Percentiles rank a stretch among this genome's conserved stretches.
These are phyloP conservation scores for Fusarium acutatum DNA, from an alignment of 2,329 filamentous ascomycete genomes.

Conservation along the genomic window DNA sequence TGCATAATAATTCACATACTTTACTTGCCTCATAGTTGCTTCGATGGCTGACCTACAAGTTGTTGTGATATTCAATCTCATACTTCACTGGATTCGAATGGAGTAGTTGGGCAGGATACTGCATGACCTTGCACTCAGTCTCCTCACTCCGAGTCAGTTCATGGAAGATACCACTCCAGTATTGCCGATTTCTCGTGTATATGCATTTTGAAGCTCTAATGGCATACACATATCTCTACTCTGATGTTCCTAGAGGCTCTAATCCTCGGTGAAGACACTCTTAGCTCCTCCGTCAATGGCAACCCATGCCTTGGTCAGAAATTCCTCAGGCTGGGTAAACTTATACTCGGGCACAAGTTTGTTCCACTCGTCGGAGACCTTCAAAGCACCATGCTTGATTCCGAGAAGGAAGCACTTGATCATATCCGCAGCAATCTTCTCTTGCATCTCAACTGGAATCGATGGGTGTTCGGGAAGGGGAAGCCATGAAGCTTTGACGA, in stretches of 20 bases:
- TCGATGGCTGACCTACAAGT: not conserved
- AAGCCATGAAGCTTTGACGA: conserved; percentile 40
- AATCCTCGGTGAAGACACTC: not conserved
- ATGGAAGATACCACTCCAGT: not conserved
- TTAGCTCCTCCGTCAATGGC: conserved; percentile 15
- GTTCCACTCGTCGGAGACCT: conserved; percentile 55
- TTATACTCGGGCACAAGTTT: conserved; percentile 52
- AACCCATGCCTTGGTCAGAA: conserved; percentile 46
- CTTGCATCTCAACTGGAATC: conserved; percentile 25
- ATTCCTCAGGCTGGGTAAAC: conserved; percentile 53
- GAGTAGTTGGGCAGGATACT: not conserved
- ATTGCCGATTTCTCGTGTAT: not conserved
- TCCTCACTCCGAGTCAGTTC: too few species aligned
- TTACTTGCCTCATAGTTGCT: too few species aligned
- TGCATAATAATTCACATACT: too few species aligned
- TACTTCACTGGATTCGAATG: not conserved
- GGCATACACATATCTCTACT: not conserved
- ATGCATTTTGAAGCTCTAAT: not conserved
- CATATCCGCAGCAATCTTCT: not conserved
- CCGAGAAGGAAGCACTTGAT: conserved; percentile 11
- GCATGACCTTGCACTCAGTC: too few species aligned
- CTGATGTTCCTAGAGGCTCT: not conserved
- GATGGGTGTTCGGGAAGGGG: conserved; percentile 22
- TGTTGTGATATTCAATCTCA: not conserved
- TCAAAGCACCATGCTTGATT: conserved; percentile 34